Percentiles rank a stretch among this genome's conserved stretches.
Evolutionary conservation across 257 asterid genomes (phyloP).

Genomic region (Fraxinus anomala): DNA sequence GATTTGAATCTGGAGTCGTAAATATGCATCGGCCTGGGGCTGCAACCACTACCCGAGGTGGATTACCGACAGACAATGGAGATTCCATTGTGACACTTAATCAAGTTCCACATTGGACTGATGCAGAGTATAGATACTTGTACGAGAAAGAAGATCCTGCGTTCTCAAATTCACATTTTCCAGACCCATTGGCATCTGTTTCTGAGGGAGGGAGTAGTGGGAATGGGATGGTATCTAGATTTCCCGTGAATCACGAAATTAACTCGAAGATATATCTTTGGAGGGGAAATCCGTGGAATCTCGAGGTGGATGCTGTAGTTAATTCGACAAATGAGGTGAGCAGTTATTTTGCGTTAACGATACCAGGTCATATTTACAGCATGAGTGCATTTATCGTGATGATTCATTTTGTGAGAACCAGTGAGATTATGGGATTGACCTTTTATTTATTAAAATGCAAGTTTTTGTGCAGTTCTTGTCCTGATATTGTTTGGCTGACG

Average conservation of each 20-base stretch:
- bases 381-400: conserved; percentile 3
- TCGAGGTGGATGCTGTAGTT: conserved; percentile 87
- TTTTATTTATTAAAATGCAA: neutral
- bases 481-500: neutral
- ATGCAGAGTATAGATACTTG: conserved; percentile 64
- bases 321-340: conserved; percentile 47
- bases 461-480: neutral
- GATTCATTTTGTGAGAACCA: neutral
- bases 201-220: conserved; percentile 67
- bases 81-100: conserved; percentile 76
- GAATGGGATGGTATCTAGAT: conserved; percentile 66
- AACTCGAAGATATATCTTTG: conserved; percentile 85
- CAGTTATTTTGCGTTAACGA: conserved; percentile 16
- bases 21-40: conserved; percentile 58
- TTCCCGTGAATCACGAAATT: conserved; percentile 75
- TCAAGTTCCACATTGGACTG: conserved; percentile 87
- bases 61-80: conserved; percentile 69
- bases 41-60: conserved; percentile 65
- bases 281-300: conserved; percentile 97
- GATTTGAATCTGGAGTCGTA: conserved; percentile 32
- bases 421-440: neutral
- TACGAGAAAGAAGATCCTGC: conserved; percentile 67
- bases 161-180: conserved; percentile 43
- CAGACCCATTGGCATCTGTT: conserved; percentile 65
- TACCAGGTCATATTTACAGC: neutral